Base-by-base conservation (phyloP, 306 rosid species). In the Alnus glutinosa region DNA sequence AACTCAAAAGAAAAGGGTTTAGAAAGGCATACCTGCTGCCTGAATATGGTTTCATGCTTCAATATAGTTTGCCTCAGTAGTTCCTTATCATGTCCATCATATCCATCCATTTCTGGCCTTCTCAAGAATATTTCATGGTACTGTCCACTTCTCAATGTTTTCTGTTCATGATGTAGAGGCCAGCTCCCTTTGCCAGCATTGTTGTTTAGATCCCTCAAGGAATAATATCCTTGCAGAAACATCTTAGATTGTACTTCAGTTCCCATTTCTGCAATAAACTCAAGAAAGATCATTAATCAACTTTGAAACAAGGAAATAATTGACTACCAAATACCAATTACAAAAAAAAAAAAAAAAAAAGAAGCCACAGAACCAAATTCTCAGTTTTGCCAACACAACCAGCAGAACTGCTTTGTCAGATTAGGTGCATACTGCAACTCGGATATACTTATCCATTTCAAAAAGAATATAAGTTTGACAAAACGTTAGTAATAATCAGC, bases 251-350 rank as follows among this genome's bases (percentile, higher is more conserved):
- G 77, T 39, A 82, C 76, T 78, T 85, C 69, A 74, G 88, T 82
- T 82, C 83, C 88, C 88, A 82, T 82, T 78, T 80, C 83, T 85
- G 83, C 81, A 85, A 18, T 66, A 69, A 73, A 74, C 46, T 4
- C 70, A 14, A 50, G 1, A 55, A 55, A 49, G 52, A 55, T 3
- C 3, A 70, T 34, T 70, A 63, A 12, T 16, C 1, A 10, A 54
- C 18, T 78, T 48, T 59, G 30, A 66, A 2, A 28, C 2, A 68
- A 11, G 34, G 51, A 32, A 57, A 2, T 6, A 51, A 51, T 15
- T 4, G 42, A 70, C 52, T 11, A 58, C 37, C 54, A 80, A 30
- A 42, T 42, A 42, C 46, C 46, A 42, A 42, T 42, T 16, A 39
- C 48, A 7, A 42, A 19, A 3, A 4, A 23, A 23, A 23, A 23